Base-by-base conservation (phyloP, 2,329 filamentous ascomycete genomes). In the Botrytis paeoniae region DNA sequence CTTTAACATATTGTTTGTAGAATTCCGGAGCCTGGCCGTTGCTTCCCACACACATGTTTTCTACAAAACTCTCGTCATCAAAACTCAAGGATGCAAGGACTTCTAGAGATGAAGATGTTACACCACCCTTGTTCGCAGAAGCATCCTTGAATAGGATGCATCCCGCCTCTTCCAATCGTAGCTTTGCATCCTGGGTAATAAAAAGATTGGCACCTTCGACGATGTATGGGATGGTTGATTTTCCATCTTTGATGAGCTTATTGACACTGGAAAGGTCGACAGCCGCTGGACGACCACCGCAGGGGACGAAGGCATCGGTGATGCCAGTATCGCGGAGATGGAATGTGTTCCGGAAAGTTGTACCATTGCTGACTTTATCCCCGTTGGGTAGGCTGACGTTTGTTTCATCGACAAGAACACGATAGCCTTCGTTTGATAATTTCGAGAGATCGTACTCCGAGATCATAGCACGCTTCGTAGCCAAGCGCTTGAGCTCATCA, bases 181-280 rank as follows among this genome's bases (percentile, higher is more conserved):
- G 88, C 86, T 98, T 98, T 79, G 95, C 95, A 80, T 99, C 96
- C 83, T 99, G 96, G 0, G 96, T 98, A 84, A 99, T 97, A 88
- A 99, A 99, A 71, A 99, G 87, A 82, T 98, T 99, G 83, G 96
- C 96, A 70, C 96, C 96, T 84, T 99, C 96, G 62, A 99, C 95
- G 71, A 99, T 96, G 84, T 97, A 99, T 0, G 95, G 95, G 74
- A 99, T 92, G 18, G 88, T 89, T 35, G 89, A 87, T 85, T 97
- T 98, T 84, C 95, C 94, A 75, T 97, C 90, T 81, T 92, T 90
- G 83, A 99, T 98, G 75, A 99, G 88, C 82, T 92, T 93, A 83
- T 88, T 91, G 75, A 95, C 95, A 12, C 92, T 93, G 72, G 93
- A 92, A 73, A 98, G 89, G 81, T 99, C 95, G 78, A 99, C 97